Evolutionary conservation across 1,139 yeast genomes (phyloP), one percentile per base, ranked within the genome.

Genomic region (Suhomyces terraborum): DNA sequence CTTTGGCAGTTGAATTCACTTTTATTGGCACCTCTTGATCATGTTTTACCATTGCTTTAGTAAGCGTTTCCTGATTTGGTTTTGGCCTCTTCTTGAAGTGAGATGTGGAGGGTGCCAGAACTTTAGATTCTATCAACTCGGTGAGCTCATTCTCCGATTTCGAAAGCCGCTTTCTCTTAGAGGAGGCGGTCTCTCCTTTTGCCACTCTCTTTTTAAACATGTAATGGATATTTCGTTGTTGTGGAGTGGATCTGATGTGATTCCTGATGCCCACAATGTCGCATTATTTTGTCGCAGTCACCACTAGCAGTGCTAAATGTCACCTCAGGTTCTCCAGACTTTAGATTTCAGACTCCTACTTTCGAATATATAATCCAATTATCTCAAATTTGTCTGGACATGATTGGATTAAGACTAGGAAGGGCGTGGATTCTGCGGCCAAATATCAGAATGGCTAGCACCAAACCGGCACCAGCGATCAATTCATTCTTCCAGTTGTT

Each of bases 401-500:
- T 36, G 35, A 24, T 36, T 5, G 32, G 16, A 24, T 8, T 24
- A n/a, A 24, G 27, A 16, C 27, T 12, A 12, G 27, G 16, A 24
- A 24, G 13, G 27, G 9, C 13, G 12, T 16, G 27, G 8, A 24
- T 24, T 12, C 16, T 16, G 8, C 5, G 6, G 8, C 27, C 13
- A 16, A 10, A 10, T 17, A 12, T 16, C 10, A 14, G 30, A 16
- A 12, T 17, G 2, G 9, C 16, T 6, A 27, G 20, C 12, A 27
- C 30, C 5, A n/a, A 17, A 30, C 21, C n/a, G 16, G 19, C 13
- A 7, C 22, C 35, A 4, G 27, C 43, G n/a, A 35, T 45, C 14
- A 49, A 49, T 18, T 66, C 72, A 7, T 75, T 59, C 42, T 91
- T 82, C 58, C 63, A 71, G 20, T 59, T 87, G 21, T 93, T 93